These are phyloP conservation scores for Candida nonsorbophila DNA, from an alignment of 805 yeast genomes.

Conservation along the genomic window DNA sequence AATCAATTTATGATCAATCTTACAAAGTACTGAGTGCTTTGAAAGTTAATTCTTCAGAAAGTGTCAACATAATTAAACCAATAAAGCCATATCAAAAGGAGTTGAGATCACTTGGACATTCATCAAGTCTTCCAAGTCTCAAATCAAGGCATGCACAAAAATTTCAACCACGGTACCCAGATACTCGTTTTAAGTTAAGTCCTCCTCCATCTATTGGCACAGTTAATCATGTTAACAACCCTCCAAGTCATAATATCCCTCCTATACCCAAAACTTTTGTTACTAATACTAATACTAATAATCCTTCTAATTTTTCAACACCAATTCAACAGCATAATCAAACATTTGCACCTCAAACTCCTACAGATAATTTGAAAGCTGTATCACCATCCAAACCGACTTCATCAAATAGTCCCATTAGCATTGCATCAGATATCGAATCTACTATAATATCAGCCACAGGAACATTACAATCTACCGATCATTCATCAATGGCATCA, in stretches of 20 bases:
- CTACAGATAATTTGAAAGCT: no score
- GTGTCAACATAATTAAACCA: conserved; percentile 15
- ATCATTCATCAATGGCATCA: conserved; percentile 18
- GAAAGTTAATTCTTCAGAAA: conserved; percentile 22
- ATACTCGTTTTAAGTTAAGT: no score
- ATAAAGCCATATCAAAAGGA: conserved; percentile 6
- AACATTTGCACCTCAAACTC: no score
- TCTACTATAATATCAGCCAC: conserved; percentile 22
- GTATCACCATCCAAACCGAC: no score
- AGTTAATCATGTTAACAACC: no score
- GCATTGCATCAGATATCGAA: conserved; percentile 21
- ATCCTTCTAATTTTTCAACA: no score
- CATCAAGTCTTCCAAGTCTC: conserved; percentile 21
- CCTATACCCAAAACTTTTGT: no score
- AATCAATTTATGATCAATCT: conserved; percentile 43
- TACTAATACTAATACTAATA: no score
- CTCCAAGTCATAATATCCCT: no score
- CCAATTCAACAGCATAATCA: no score
- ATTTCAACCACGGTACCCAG: not conserved
- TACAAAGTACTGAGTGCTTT: conserved; percentile 40
- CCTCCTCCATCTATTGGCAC: no score
- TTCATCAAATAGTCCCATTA: conserved; percentile 23
- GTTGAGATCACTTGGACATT: conserved; percentile 15
- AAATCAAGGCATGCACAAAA: conserved; percentile 5
- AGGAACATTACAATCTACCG: conserved; percentile 25